Conservation (phyloP, 177 flowering plant species). For the Vitis hybrid region DNA sequence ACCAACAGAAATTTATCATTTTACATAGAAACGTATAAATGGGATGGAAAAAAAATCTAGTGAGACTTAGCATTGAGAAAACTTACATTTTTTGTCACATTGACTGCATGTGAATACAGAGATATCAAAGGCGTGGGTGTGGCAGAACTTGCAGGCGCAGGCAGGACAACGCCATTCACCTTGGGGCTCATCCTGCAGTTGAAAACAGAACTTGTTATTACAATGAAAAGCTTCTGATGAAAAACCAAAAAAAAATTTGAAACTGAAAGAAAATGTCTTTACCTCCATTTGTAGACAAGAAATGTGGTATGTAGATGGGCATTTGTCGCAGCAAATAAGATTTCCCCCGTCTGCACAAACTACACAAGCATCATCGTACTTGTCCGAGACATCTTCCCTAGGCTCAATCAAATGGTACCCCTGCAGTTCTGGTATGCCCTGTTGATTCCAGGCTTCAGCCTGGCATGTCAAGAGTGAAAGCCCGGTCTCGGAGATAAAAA, state of each 20-base stretch:
- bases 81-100: slow-evolving; percentile 39
- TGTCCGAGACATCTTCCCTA: slow-evolving; percentile 8
- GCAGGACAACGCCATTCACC: slow-evolving; percentile 38
- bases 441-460: slow-evolving; percentile 24
- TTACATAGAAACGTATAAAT: too few species aligned
- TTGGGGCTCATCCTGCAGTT: slow-evolving; percentile 30
- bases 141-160: slow-evolving; percentile 42
- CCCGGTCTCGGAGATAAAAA: slow-evolving; percentile 1
- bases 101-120: slow-evolving; percentile 19
- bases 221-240: background rate
- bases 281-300: slow-evolving; percentile 37
- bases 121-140: too few species aligned
- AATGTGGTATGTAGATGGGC: slow-evolving; percentile 41
- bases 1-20: slow-evolving; percentile 1
- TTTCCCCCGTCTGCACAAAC: slow-evolving; percentile 55
- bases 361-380: slow-evolving; percentile 39
- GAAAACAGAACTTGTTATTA: background rate
- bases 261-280: background rate
- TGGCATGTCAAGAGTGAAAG: slow-evolving; percentile 23
- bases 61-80: background rate
- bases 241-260: background rate
- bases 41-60: background rate
- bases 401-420: slow-evolving; percentile 3
- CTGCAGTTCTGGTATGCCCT: background rate
- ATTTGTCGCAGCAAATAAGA: slow-evolving; percentile 42